Base-by-base conservation (phyloP, 2,329 filamentous ascomycete genomes). In the Colletotrichum ledebouriae region DNA sequence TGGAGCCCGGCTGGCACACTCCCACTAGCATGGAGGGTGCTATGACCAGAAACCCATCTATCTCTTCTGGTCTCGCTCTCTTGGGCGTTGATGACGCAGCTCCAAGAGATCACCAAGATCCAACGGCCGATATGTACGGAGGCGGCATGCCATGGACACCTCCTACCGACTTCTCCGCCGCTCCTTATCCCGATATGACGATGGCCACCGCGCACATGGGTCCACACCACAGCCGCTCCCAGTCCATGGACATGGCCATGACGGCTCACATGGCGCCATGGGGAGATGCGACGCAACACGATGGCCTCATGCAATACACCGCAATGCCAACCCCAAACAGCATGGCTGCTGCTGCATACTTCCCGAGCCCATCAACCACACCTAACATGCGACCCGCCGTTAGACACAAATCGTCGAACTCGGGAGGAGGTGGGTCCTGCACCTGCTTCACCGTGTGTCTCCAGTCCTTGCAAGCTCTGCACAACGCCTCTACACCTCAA, bases 391-490 rank as follows among this genome's bases (percentile, higher is more conserved):
- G 76, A 20, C 73, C 78, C 11, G 72, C 72, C 4, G 73, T 74
- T 9, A 76, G 33, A 50, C 71, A 46, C 56, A 58, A 59, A 66
- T 52, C 58, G 64, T 73, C 25, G 42, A 68, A 76, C 4, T 73
- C 69, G 15, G 71, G 71, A 22, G 71, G 65, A 9, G 69, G 73
- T 3, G 75, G 76, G 10, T 76, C 78, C 2, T 86, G 84, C 71
- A 79, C 77, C 7, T 86, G 84, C 73, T 85, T 86, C 71, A 78
- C 80, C 1, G 76, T 76, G 20, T 85, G 83, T 47, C 76, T 86
- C 11, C 79, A 84, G 63, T 80, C 83, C 4, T 77, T 86, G 1
- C 79, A 84, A 63, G 79, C 80, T 7, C 76, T 86, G 6, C 83
- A 85, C 74, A 82, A 83, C 61, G 79, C 80, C 7, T 80, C 81